Conservation (phyloP, 2,329 filamentous ascomycete genomes). For the Raffaelea ambrosiae region DNA sequence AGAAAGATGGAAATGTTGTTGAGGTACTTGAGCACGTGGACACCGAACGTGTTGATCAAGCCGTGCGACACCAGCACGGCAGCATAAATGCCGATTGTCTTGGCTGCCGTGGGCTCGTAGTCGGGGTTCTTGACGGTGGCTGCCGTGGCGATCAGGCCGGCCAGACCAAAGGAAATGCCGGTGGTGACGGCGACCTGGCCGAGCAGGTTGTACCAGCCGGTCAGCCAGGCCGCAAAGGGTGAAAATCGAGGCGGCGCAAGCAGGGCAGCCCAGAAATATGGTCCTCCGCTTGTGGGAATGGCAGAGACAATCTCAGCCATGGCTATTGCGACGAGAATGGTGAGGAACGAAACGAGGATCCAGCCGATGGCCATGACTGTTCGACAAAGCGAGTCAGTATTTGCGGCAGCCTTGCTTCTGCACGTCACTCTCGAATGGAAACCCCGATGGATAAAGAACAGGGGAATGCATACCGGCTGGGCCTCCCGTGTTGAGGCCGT, state of each 20-base stretch:
- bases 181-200: conserved; percentile 33
- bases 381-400: not conserved
- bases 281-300: conserved; percentile 48
- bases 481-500: conserved; percentile 46
- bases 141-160: conserved; percentile 27
- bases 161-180: conserved; percentile 32
- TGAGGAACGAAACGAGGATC: conserved; percentile 47
- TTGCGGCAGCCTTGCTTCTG: no score
- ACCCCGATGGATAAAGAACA: not conserved
- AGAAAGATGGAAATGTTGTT: conserved; percentile 49
- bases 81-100: conserved; percentile 51
- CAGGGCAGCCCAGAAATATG: conserved; percentile 53
- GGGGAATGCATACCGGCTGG: conserved; percentile 25
- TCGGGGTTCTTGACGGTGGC: conserved; percentile 25
- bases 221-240: conserved; percentile 29
- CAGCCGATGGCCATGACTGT: conserved; percentile 46
- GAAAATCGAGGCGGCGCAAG: conserved; percentile 38
- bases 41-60: conserved; percentile 49
- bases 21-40: conserved; percentile 43
- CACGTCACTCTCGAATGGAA: not conserved
- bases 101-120: conserved; percentile 31
- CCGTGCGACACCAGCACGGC: conserved; percentile 46
- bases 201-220: conserved; percentile 33
- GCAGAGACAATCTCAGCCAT: conserved; percentile 54
- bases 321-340: conserved; percentile 41